Conservation (phyloP, 139 green algal species). For the Coelastrella sp. region DNA sequence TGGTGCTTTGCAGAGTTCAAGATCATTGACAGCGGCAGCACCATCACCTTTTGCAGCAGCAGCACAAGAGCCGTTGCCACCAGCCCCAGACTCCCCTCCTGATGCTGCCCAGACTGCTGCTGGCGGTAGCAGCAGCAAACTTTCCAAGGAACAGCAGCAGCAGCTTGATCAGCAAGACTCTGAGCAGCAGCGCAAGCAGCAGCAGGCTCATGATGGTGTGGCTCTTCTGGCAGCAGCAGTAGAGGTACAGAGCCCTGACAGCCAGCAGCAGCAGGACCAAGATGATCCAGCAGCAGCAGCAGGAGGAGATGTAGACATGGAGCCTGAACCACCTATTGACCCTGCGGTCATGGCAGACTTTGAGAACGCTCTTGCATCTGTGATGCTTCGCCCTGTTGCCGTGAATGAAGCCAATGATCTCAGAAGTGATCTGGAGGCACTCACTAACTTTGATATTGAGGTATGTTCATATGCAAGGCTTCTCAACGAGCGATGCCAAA, state of each 20-base stretch:
- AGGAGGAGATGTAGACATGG: not conserved
- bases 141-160: not conserved
- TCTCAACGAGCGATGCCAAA: no score
- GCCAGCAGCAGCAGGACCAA: conserved; percentile 6
- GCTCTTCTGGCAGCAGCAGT: not conserved
- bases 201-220: not conserved
- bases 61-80: not conserved
- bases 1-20: not conserved
- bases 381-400: not conserved
- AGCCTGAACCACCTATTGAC: not conserved
- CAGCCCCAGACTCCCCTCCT: not conserved
- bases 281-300: not conserved
- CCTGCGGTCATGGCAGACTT: not conserved
- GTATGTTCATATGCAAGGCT: not conserved
- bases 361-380: not conserved
- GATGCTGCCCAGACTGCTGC: not conserved
- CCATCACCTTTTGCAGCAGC: not conserved
- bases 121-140: not conserved
- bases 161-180: not conserved
- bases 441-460: conserved; percentile 33
- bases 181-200: conserved; percentile 21
- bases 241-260: not conserved
- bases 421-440: not conserved
- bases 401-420: conserved; percentile 20
- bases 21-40: not conserved